These are phyloP conservation scores for Colletotrichum paranaense DNA, from an alignment of 2,329 filamentous ascomycete species.

Conservation along the genomic window DNA sequence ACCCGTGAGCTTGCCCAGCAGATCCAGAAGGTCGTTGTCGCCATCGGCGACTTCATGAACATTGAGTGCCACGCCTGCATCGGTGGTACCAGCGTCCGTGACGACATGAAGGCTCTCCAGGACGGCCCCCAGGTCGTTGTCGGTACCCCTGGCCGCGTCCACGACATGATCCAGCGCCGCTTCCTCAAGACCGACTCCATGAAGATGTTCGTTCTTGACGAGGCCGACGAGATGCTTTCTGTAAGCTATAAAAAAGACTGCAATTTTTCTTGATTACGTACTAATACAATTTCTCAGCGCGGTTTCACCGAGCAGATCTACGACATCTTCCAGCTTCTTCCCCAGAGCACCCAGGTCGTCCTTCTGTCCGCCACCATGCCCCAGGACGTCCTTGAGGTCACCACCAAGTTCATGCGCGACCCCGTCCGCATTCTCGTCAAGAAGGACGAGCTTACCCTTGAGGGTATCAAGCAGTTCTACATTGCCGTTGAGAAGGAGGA, in stretches of 20 bases:
- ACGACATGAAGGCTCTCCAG: slow-evolving; percentile 97
- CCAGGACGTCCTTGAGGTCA: slow-evolving; percentile 98
- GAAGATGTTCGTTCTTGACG: slow-evolving; percentile 99
- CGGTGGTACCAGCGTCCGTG: slow-evolving; percentile 96
- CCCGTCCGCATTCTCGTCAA: slow-evolving; percentile 99
- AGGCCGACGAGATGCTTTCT: slow-evolving; percentile 99
- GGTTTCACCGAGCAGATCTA: slow-evolving; percentile 99
- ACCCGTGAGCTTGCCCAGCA: slow-evolving; percentile 99
- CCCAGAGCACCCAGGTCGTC: slow-evolving; percentile 97
- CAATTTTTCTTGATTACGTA: slow-evolving; percentile 44
- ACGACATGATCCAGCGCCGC: slow-evolving; percentile 99
- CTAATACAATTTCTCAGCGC: slow-evolving; percentile 63
- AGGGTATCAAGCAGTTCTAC: slow-evolving; percentile 99
- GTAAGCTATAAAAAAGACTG: slow-evolving; percentile 56
- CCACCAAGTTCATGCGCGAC: slow-evolving; percentile 99
- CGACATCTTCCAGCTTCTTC: slow-evolving; percentile 99
- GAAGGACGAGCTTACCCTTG: slow-evolving; percentile 99
- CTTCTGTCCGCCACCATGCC: slow-evolving; percentile 98
- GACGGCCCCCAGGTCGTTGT: slow-evolving; percentile 98
- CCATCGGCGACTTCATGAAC: slow-evolving; percentile 99
- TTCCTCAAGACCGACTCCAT: slow-evolving; percentile 97
- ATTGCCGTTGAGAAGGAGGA: slow-evolving; percentile 99
- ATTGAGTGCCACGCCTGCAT: slow-evolving; percentile 99
- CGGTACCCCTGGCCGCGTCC: slow-evolving; percentile 97
- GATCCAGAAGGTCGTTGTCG: slow-evolving; percentile 99